Base-by-base conservation (phyloP, 2,329 filamentous ascomycete genomes). In the Nemania serpens region DNA sequence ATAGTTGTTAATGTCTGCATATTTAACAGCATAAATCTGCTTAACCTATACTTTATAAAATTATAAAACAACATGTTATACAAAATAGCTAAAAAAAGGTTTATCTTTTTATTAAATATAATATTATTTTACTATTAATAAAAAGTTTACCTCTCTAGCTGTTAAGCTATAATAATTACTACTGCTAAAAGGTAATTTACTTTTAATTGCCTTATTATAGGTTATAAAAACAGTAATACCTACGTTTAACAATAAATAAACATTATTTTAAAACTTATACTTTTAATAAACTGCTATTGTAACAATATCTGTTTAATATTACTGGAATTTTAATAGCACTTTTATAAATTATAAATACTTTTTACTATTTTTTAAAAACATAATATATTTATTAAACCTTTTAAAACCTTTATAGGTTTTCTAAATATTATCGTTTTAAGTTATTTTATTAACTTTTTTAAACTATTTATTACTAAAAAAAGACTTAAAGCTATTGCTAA, bases 301-400 rank as follows among this genome's bases (percentile, higher is more conserved):
- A 43, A 59, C 37, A 48, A 59, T 54, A 59, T 53, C 20, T 52
- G 18, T n/a, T n/a, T 57, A 1, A n/a, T 34, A 41, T 50, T 49
- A 22, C 12, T 15, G 15, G 9, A 20, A 42, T 17, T 41, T 56
- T 20, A 33, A 56, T 13, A 10, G 36, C 11, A 22, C 48, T 11
- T 48, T 48, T 3, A 15, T 7, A n/a, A n/a, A n/a, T n/a, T n/a
- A n/a, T n/a, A n/a, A n/a, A n/a, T n/a, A n/a, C n/a, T n/a, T n/a
- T n/a, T n/a, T n/a, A n/a, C n/a, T 25, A 33, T 48, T 18, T 43
- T 55, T 7, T 25, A 13, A 17, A 6, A 11, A 4, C 15, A 20
- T 22, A 58, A 58, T 50, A 58, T 58, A 5, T 51, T 25, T 34
- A n/a, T 58, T 34, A 51, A 17, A 1, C 15, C 33, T 5, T 58